Base-by-base conservation (phyloP, 2,329 filamentous ascomycete species). In the Harringtonia lauricola region DNA sequence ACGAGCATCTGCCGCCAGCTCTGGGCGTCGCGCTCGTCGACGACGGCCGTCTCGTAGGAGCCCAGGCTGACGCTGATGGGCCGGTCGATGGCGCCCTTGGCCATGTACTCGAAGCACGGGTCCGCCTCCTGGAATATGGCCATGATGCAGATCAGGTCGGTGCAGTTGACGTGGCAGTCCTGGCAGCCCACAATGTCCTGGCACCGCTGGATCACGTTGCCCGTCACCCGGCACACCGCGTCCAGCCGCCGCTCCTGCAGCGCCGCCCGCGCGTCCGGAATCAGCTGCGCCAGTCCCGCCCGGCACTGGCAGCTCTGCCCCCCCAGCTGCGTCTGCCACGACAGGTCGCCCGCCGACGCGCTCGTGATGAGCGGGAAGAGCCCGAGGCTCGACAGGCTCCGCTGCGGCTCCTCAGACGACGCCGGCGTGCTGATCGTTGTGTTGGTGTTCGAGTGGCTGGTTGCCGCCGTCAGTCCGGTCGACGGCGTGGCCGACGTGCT, bases 71-170 rank as follows among this genome's bases (percentile, higher is more conserved):
- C 24, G 8, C 4, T 17, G n/a, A 30, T 39, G 22, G 37, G n/a
- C n/a, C n/a, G n/a, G n/a, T n/a, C n/a, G n/a, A n/a, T n/a, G n/a
- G n/a, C n/a, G 37, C 37, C 37, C 26, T 28, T 8, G 13, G 22
- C 37, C 22, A 39, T 13, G 17, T 29, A 39, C 13, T 9, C 26
- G 18, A 39, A 39, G n/a, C 37, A 39, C 10, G 24, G 37, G 24
- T 39, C 37, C 4, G n/a, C 22, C 26, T 39, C 37, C 17, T 39
- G 37, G 21, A 39, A 39, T 13, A 39, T 24, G 26, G 37, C 37
- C 37, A 39, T 39, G 24, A 39, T 39, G 24, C 37, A 39, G 24
- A 39, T 39, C 4, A 39, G 26, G 22, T 39, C 37, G 21, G 22
- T 24, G 37, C 37, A 39, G 26, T 39, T 39, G 22, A 30, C 37